A percentile compares a stretch with the other conserved stretches of the same genome.
These are phyloP conservation scores for Entomortierella chlamydospora DNA, from an alignment of 192 early-diverging fungal species.

Conservation along the genomic window DNA sequence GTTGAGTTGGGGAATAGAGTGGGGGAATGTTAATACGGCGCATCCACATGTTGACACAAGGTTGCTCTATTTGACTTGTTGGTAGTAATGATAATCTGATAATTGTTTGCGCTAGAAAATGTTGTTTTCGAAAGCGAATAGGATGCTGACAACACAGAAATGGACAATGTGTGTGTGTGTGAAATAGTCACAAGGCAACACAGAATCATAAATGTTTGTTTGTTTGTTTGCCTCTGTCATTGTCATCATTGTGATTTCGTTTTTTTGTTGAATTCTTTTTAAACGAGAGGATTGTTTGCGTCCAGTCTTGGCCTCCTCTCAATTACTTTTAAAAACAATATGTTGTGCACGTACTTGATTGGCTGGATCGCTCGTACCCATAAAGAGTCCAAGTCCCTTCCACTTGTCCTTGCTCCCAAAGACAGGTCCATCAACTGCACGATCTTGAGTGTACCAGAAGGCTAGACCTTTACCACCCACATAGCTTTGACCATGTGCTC, in stretches of 20 bases:
- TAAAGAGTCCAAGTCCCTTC: slow-evolving; percentile 72
- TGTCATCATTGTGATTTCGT: background rate
- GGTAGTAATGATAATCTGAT: too few species aligned
- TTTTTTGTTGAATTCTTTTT: background rate
- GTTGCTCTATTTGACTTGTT: too few species aligned
- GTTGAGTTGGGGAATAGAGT: background rate
- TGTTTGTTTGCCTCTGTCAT: too few species aligned
- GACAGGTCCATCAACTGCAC: slow-evolving; percentile 55
- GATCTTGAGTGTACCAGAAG: slow-evolving; percentile 79
- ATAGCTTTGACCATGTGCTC: slow-evolving; percentile 65
- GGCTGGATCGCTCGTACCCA: slow-evolving; percentile 69
- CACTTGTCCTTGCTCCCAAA: slow-evolving; percentile 76
- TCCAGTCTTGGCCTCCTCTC: too few species aligned
- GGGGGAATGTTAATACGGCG: too few species aligned
- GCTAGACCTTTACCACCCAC: slow-evolving; percentile 81
- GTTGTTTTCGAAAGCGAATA: slow-evolving; percentile 16
- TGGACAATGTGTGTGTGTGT: too few species aligned
- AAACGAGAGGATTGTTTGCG: too few species aligned
- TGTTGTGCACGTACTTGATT: slow-evolving; percentile 47
- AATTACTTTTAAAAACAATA: too few species aligned
- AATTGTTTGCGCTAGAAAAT: too few species aligned
- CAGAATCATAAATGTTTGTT: too few species aligned
- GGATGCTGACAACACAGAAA: background rate
- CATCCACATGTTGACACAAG: too few species aligned
- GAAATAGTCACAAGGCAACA: too few species aligned